Conservation (phyloP, 306 rosid genomes). For the Phaseolus lunatus region DNA sequence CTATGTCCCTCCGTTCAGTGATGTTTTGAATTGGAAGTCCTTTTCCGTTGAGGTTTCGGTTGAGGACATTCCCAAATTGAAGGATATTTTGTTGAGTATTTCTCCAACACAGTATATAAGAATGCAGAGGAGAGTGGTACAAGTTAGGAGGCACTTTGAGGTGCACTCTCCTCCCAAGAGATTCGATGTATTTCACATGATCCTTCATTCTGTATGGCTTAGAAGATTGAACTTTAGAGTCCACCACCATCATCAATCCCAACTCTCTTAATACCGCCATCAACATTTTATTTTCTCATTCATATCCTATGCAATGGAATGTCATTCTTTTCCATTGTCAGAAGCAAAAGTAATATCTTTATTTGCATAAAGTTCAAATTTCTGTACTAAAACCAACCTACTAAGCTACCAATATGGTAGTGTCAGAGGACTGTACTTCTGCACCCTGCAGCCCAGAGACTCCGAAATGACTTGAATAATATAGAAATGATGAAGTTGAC, state of each 20-base stretch:
- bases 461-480: conserved; percentile 24
- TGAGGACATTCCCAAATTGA: conserved; percentile 75
- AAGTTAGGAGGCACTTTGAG: conserved; percentile 82
- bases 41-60: conserved; percentile 81
- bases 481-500: background rate
- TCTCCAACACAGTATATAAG: conserved; percentile 74
- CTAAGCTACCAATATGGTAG: conserved; percentile 15
- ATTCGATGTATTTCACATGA: conserved; percentile 88
- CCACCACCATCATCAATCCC: conserved; percentile 51
- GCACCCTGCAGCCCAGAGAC: conserved; percentile 34
- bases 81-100: conserved; percentile 67
- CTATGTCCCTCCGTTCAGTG: conserved; percentile 84
- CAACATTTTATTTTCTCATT: conserved; percentile 10
- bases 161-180: conserved; percentile 79
- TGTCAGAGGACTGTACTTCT: conserved; percentile 30
- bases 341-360: background rate
- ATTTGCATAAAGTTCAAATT: background rate
- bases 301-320: background rate
- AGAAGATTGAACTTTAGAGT: conserved; percentile 79
- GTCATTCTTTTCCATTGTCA: conserved; percentile 28
- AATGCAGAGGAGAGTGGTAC: conserved; percentile 80
- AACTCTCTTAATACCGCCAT: background rate
- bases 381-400: background rate
- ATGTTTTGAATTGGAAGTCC: conserved; percentile 87
- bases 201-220: conserved; percentile 93